phyloP scores from a whole-genome alignment of 2,329 filamentous ascomycete species.

The Phoma sp. region DNA sequence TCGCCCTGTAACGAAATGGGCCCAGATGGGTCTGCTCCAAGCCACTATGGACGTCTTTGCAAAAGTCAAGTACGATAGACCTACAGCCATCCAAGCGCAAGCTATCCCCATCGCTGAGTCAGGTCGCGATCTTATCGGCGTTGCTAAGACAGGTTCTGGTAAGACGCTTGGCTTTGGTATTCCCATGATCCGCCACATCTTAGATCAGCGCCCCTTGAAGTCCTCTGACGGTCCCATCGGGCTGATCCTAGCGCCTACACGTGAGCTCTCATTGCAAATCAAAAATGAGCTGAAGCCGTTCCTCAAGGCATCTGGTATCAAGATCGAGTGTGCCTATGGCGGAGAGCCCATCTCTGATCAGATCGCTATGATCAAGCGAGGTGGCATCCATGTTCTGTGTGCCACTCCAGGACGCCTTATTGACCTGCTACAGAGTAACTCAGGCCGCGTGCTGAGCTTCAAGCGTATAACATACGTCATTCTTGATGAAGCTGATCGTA shows the following conservation, averaged over 20 bases:
- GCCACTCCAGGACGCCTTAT: slow-evolving; percentile 93
- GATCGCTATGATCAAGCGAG: slow-evolving; percentile 93
- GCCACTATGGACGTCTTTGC: slow-evolving; percentile 87
- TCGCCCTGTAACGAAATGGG: slow-evolving; percentile 95
- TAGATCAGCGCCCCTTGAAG: slow-evolving; percentile 83
- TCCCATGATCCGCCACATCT: slow-evolving; percentile 98
- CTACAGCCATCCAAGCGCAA: slow-evolving; percentile 94
- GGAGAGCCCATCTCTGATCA: slow-evolving; percentile 97
- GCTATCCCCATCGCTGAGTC: slow-evolving; percentile 96
- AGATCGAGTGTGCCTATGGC: slow-evolving; percentile 90
- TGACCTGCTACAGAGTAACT: slow-evolving; percentile 90
- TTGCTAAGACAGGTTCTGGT: slow-evolving; percentile 96
- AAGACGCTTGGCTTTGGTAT: slow-evolving; percentile 96
- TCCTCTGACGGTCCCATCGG: slow-evolving; percentile 86
- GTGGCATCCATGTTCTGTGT: slow-evolving; percentile 89
- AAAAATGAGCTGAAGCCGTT: slow-evolving; percentile 95
- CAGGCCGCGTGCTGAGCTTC: slow-evolving; percentile 91
- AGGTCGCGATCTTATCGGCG: slow-evolving; percentile 91
- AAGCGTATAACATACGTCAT: slow-evolving; percentile 91
- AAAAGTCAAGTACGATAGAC: slow-evolving; percentile 80
- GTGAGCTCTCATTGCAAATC: slow-evolving; percentile 92
- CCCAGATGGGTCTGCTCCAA: slow-evolving; percentile 87
- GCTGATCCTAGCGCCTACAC: slow-evolving; percentile 90
- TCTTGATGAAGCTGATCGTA: slow-evolving; percentile 94
- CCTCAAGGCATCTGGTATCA: slow-evolving; percentile 81